phyloP scores from a whole-genome alignment of 139 green algal species.

The Bryopsis sp. region DNA sequence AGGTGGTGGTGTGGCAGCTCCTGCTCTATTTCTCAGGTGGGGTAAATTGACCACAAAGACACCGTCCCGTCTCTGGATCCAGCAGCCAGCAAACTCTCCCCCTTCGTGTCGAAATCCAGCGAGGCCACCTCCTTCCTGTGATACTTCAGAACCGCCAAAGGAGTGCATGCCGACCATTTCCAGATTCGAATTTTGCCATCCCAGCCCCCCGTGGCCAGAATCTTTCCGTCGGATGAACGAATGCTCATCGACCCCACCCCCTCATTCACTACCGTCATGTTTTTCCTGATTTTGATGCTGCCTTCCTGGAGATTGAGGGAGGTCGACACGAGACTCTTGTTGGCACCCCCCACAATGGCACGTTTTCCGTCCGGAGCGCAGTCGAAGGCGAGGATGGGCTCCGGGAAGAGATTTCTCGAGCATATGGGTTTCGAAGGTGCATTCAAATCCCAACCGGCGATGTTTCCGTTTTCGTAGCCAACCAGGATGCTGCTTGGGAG shows the following conservation, averaged over 20 bases:
- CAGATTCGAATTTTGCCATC: neutral
- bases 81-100: neutral
- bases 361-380: neutral
- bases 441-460: too few species aligned
- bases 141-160: neutral
- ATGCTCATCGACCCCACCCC: neutral
- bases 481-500: too few species aligned
- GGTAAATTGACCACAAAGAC: neutral
- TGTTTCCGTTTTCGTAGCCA: too few species aligned
- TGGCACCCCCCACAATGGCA: neutral
- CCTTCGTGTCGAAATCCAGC: neutral
- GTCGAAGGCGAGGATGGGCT: neutral
- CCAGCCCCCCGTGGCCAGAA: neutral
- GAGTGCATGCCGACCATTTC: neutral
- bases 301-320: neutral
- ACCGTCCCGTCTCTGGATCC: neutral
- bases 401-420: too few species aligned
- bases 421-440: too few species aligned
- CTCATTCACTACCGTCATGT: neutral
- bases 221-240: slow-evolving; percentile 1
- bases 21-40: too few species aligned
- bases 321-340: neutral
- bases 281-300: neutral
- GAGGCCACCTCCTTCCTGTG: neutral
- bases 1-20: too few species aligned